Evolutionary conservation across 2,329 filamentous ascomycete genomes (phyloP).

Genomic region (Furcasterigmium sp.): DNA sequence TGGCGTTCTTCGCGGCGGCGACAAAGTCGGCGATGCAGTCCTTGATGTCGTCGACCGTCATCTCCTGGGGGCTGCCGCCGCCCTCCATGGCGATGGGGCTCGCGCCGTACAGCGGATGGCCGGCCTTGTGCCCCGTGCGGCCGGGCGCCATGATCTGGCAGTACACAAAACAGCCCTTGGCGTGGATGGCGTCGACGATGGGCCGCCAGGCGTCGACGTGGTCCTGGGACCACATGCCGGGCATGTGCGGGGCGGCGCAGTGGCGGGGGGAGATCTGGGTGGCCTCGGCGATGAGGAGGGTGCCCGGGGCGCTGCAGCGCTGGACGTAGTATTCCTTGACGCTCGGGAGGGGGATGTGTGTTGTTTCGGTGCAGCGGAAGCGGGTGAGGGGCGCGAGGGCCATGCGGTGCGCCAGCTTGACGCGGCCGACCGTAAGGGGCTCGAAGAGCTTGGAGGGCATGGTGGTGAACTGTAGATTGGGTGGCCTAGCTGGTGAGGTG

Average conservation of each 20-base stretch:
- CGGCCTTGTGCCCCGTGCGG: slow-evolving; percentile 37
- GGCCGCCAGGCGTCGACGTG: slow-evolving; percentile 56
- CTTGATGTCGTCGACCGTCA: slow-evolving; percentile 62
- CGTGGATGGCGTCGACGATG: slow-evolving; percentile 58
- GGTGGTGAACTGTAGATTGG: no score
- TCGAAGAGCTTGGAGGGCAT: slow-evolving; percentile 12
- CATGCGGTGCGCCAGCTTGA: slow-evolving; percentile 16
- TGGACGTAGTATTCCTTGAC: slow-evolving; percentile 38
- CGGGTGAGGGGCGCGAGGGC: slow-evolving; percentile 17
- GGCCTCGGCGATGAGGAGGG: slow-evolving; percentile 38
- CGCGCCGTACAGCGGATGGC: slow-evolving; percentile 17
- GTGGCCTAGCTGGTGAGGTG: no score
- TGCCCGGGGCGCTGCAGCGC: slow-evolving; percentile 33
- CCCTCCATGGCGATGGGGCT: slow-evolving; percentile 22
- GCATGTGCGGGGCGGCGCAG: slow-evolving; percentile 35
- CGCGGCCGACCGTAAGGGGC: slow-evolving; percentile 14
- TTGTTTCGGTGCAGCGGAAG: slow-evolving; percentile 12
- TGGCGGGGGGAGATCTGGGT: slow-evolving; percentile 32
- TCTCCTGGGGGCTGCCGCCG: no score
- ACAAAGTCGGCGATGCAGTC: slow-evolving; percentile 53
- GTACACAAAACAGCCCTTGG: slow-evolving; percentile 55
- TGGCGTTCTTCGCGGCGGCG: slow-evolving; percentile 44
- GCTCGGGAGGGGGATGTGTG: slow-evolving; percentile 15
- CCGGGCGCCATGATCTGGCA: slow-evolving; percentile 59
- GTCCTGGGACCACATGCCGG: slow-evolving; percentile 48